Base-by-base conservation (phyloP, 1,284 basidiomycete species). In the Vanrija pseudolonga region DNA sequence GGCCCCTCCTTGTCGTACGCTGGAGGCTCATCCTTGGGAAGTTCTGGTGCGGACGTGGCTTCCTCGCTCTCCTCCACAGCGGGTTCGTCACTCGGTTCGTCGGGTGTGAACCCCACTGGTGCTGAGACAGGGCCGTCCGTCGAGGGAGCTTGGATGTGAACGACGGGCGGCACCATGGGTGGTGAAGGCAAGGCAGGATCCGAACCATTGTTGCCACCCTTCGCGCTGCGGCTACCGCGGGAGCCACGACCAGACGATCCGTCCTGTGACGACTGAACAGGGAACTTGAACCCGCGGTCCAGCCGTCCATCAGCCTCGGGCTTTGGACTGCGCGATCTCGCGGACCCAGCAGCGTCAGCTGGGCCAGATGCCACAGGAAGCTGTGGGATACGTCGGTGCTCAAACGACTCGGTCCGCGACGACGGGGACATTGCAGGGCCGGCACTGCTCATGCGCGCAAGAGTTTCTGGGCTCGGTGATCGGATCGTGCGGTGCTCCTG, bases 251-350 rank as follows among this genome's bases (percentile, higher is more conserved):
- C 32, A 9, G 32, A 32, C 6, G 32, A 3, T 12, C 32, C 14
- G 6, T 32, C 32, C 32, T 32, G 32, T 15, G 32, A 32, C 32
- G 32, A 32, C 32, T 32, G 32, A 12, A 65, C 41, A 1, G 75
- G 75, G 61, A 77, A 77, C 56, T 71, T 73, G 71, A 77, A 77
- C 4, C 56, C 53, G 3, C 72, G 62, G 59, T 77, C 75, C 14
- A 77, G 57, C 24, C 73, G 73, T 3, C 75, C 75, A 45, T 71
- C 70, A 9, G 71, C 65, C 50, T 76, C 74, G 4, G 75, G 72
- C 53, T 70, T 72, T 3, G 74, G 75, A 55, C 69, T 73, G 49
- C 62, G 71, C 7, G 71, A 61, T 36, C 71, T 56, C 19, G 36
- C 19, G 9, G 32, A 20, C 36, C 1, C n/a, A 39, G n/a, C 23